These are phyloP conservation scores for Dactylis glomerata DNA, from an alignment of 176 grass and related monocot genomes.

Conservation along the genomic window DNA sequence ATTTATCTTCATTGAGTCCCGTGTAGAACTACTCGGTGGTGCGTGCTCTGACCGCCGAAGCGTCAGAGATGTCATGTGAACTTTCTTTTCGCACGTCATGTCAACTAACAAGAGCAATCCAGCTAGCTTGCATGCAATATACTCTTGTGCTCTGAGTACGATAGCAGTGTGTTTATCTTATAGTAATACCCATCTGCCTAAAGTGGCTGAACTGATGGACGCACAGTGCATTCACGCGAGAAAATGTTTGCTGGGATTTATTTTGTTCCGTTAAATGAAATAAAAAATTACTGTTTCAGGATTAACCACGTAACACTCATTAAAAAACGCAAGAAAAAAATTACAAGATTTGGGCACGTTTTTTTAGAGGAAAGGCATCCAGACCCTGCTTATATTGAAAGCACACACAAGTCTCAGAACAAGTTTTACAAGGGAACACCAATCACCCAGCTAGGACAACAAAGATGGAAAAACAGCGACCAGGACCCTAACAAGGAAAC, in stretches of 20 bases:
- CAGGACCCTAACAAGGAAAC: too few relatives aligned
- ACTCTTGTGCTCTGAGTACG: too few relatives aligned
- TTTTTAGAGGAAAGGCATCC: too few relatives aligned
- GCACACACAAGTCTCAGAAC: too few relatives aligned
- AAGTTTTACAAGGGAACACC: too few relatives aligned
- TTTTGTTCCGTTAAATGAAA: neutral
- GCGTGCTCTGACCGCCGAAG: neutral
- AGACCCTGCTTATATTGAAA: too few relatives aligned
- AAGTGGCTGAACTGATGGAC: neutral
- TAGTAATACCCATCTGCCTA: neutral
- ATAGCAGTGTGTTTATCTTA: neutral
- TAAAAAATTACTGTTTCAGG: too few relatives aligned
- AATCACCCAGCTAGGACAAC: too few relatives aligned
- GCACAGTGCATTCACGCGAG: neutral
- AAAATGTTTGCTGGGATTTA: neutral
- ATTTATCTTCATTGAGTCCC: constrained; percentile 17
- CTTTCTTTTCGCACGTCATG: neutral
- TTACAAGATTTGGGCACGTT: too few relatives aligned
- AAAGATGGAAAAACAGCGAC: too few relatives aligned
- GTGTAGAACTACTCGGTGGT: constrained; percentile 14
- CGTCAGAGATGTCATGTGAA: neutral
- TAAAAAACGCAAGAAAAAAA: too few relatives aligned
- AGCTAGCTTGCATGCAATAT: constrained; percentile 35
- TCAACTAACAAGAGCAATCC: neutral
- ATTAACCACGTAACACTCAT: too few relatives aligned